phyloP scores from a whole-genome alignment of 2,329 filamentous ascomycete genomes.

The Colletotrichum lupini region DNA sequence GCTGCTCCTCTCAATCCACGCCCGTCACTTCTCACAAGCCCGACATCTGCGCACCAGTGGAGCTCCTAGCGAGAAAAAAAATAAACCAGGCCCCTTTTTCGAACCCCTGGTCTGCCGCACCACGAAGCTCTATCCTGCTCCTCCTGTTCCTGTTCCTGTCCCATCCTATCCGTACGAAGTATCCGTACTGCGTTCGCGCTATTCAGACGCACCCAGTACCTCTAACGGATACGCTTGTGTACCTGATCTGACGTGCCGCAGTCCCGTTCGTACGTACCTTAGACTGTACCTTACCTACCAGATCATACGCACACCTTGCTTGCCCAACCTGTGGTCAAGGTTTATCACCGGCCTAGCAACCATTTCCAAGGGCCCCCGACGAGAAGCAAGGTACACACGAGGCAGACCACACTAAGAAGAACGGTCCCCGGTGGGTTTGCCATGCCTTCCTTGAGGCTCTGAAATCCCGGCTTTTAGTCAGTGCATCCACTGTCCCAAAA shows the following conservation, averaged over 20 bases:
- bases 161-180: neutral
- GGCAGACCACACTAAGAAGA: slow-evolving; percentile 26
- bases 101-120: slow-evolving; percentile 31
- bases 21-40: slow-evolving; percentile 20
- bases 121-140: slow-evolving; percentile 25
- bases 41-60: slow-evolving; percentile 31
- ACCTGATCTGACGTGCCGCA: slow-evolving; percentile 14
- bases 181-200: neutral
- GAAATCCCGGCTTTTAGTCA: slow-evolving; percentile 35
- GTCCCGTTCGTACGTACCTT: neutral
- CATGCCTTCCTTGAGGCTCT: slow-evolving; percentile 34
- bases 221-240: slow-evolving; percentile 4
- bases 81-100: slow-evolving; percentile 16
- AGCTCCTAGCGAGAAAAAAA: slow-evolving; percentile 25
- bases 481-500: slow-evolving; percentile 34
- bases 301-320: neutral
- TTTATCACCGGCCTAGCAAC: neutral
- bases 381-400: slow-evolving; percentile 12
- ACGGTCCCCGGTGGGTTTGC: slow-evolving; percentile 30
- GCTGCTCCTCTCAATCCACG: slow-evolving; percentile 5
- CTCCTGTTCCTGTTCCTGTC: neutral
- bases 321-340: neutral
- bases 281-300: slow-evolving; percentile 7
- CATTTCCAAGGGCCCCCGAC: neutral
- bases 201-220: slow-evolving; percentile 5